Evolutionary conservation across 352 stramenopile genomes (phyloP).

Genomic region (Aphanomyces astaci): DNA sequence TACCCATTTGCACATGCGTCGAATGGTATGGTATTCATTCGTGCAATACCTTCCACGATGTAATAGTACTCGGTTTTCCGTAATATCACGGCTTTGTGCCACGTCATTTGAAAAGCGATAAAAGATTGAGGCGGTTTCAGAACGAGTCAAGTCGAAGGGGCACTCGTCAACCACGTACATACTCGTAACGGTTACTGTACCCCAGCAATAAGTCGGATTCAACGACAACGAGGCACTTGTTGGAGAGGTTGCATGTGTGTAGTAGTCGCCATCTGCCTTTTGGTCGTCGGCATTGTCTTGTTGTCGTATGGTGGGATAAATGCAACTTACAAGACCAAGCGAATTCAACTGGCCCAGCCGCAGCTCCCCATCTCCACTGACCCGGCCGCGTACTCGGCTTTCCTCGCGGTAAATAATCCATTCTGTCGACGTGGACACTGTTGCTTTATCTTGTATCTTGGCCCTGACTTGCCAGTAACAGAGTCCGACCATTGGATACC

Average conservation of each 20-base stretch:
- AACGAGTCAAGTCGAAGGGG: too few relatives aligned
- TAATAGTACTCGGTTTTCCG: too few relatives aligned
- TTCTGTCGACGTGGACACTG: not conserved
- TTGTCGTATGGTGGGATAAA: slow-evolving; percentile 10
- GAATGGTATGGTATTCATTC: too few relatives aligned
- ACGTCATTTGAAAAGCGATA: too few relatives aligned
- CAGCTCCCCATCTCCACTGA: not conserved
- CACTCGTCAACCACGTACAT: too few relatives aligned
- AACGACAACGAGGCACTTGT: not conserved
- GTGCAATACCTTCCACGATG: too few relatives aligned
- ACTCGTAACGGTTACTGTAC: too few relatives aligned
- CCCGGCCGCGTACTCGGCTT: not conserved
- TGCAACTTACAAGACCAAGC: not conserved
- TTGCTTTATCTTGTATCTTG: not conserved
- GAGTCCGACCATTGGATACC: slow-evolving; percentile 32
- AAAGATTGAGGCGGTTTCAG: too few relatives aligned
- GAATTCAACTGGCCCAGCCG: not conserved
- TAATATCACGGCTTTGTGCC: too few relatives aligned
- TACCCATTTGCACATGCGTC: too few relatives aligned
- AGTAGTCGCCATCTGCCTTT: not conserved
- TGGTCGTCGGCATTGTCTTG: slow-evolving; percentile 12
- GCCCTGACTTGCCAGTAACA: too few relatives aligned
- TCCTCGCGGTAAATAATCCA: not conserved
- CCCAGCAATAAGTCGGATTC: too few relatives aligned
- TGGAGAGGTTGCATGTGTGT: slow-evolving; percentile 3